phyloP scores from a whole-genome alignment of 371 early-diverging fungal genomes.

The Mucor racemosus region DNA sequence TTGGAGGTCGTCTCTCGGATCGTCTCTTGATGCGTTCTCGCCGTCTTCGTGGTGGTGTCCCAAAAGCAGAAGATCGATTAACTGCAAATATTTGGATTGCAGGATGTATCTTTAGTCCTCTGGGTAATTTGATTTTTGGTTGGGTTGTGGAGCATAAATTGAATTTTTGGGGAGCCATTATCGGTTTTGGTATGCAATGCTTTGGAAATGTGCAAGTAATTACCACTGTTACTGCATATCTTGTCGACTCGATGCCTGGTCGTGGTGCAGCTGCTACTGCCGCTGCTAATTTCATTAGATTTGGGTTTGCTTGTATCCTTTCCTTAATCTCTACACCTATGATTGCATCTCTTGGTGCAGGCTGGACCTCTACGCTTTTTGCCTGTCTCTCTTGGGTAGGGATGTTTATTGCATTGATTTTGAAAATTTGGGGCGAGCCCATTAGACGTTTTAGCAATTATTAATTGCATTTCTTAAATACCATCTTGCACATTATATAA shows the following conservation, averaged over 20 bases:
- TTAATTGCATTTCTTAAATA: neutral
- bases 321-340: conserved; percentile 34
- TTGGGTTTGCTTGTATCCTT: conserved; percentile 42
- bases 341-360: conserved; percentile 23
- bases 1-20: conserved; percentile 50
- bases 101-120: conserved; percentile 38
- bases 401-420: conserved; percentile 15
- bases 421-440: conserved; percentile 22
- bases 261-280: conserved; percentile 49
- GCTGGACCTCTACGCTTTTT: conserved; percentile 24
- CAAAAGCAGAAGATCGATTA: conserved; percentile 43
- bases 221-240: conserved; percentile 39
- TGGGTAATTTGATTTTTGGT: conserved; percentile 49
- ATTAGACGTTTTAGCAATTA: conserved; percentile 21
- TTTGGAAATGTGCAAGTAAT: conserved; percentile 51
- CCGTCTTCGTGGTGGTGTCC: conserved; percentile 39
- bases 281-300: conserved; percentile 42
- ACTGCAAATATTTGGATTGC: conserved; percentile 42
- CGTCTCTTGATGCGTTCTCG: conserved; percentile 38
- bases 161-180: conserved; percentile 39
- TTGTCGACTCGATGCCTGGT: conserved; percentile 48
- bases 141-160: conserved; percentile 41
- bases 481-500: no score
- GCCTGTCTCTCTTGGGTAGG: conserved; percentile 22
- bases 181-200: conserved; percentile 49